Percentiles rank a stretch among this genome's conserved stretches.
Conservation (phyloP, 176 grass and related monocot species). For the Oryza glumipatula region DNA sequence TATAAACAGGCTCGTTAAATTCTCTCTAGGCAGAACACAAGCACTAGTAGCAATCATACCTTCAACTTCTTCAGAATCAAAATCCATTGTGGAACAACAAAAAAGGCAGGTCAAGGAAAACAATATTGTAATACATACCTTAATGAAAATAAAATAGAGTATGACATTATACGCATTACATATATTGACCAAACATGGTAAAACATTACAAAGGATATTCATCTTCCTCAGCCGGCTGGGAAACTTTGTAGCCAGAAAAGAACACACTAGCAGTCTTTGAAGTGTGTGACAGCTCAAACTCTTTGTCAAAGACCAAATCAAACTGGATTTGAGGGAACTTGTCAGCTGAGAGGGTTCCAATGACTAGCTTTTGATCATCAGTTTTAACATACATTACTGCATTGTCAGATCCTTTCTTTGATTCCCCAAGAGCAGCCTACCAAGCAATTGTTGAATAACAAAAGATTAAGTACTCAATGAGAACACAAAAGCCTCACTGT, state of each 20-base stretch:
- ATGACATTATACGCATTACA: not conserved
- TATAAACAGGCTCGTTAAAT: not conserved
- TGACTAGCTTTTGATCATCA: slow-evolving; percentile 57
- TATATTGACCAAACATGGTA: not conserved
- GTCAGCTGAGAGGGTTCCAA: slow-evolving; percentile 68
- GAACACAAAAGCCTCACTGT: not conserved
- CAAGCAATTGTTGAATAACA: not conserved
- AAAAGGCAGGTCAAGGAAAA: slow-evolving; percentile 46
- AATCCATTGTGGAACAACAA: slow-evolving; percentile 33
- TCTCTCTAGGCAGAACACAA: not conserved
- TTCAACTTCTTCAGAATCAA: slow-evolving; percentile 52
- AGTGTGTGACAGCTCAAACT: slow-evolving; percentile 84
- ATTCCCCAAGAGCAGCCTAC: slow-evolving; percentile 70
- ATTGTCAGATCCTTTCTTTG: slow-evolving; percentile 63
- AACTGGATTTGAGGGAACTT: slow-evolving; percentile 71
- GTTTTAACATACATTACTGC: slow-evolving; percentile 62
- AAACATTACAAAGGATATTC: slow-evolving; percentile 58
- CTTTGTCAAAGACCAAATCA: slow-evolving; percentile 88
- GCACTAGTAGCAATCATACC: slow-evolving; percentile 1
- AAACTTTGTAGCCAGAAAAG: slow-evolving; percentile 82
- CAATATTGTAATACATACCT: not conserved
- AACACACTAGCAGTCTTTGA: slow-evolving; percentile 72
- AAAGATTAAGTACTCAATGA: not conserved
- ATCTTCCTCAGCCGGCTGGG: slow-evolving; percentile 40
- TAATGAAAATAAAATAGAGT: not conserved